A percentile compares a stretch with the other conserved stretches of the same genome.
These are phyloP conservation scores for Saccharomycopsis guyanensis DNA, from an alignment of 805 yeast genomes.

Conservation along the genomic window DNA sequence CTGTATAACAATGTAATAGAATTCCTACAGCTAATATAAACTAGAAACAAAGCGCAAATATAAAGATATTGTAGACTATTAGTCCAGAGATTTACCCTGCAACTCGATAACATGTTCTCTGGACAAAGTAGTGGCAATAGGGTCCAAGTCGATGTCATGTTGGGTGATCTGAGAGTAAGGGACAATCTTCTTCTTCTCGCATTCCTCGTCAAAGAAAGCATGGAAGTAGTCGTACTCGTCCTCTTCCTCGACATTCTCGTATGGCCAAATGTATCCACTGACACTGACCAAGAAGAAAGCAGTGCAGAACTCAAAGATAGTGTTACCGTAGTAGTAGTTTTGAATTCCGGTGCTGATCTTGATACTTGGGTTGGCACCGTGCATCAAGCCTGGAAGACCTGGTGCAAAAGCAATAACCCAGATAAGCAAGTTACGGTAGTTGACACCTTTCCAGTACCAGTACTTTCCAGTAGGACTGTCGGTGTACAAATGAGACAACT, in stretches of 20 bases:
- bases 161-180: constrained; percentile 18
- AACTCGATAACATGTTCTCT: too few relatives aligned
- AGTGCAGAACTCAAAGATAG: constrained; percentile 35
- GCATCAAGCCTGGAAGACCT: constrained; percentile 42
- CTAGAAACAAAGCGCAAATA: constrained; percentile 1
- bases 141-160: too few relatives aligned
- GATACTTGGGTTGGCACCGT: constrained; percentile 29
- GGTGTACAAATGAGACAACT: constrained; percentile 35
- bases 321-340: constrained; percentile 37
- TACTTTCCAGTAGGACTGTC: constrained; percentile 30
- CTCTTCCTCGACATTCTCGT: constrained; percentile 27
- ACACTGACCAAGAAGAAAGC: constrained; percentile 33
- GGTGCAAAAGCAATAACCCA: constrained; percentile 38
- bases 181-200: constrained; percentile 27
- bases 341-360: constrained; percentile 30
- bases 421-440: constrained; percentile 34
- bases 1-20: not conserved
- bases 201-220: constrained; percentile 32
- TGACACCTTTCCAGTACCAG: constrained; percentile 37
- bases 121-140: too few relatives aligned
- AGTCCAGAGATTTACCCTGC: too few relatives aligned
- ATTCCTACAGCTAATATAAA: not conserved
- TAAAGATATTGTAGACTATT: too few relatives aligned
- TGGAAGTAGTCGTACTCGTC: constrained; percentile 36
- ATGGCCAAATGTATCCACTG: constrained; percentile 32